A percentile compares a stretch with the other conserved stretches of the same genome.
phyloP scores from a whole-genome alignment of 169 alveolate species.

The Cryptosporidium muris region DNA sequence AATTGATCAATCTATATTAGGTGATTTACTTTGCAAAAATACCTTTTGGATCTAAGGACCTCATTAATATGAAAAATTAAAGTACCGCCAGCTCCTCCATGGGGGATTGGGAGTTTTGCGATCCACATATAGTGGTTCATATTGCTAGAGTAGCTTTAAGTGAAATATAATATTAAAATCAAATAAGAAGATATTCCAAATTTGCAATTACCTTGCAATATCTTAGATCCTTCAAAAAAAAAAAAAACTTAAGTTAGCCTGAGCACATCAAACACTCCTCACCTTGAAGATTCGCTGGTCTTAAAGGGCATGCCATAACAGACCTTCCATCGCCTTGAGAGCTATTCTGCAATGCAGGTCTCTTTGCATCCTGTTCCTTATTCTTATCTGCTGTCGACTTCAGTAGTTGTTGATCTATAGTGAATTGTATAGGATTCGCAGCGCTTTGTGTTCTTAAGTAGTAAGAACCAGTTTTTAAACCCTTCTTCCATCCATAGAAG shows the following conservation, averaged over 20 bases:
- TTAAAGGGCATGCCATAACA: constrained; percentile 34
- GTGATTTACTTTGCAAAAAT: too few relatives aligned
- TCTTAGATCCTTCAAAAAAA: not conserved
- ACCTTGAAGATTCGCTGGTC: constrained; percentile 48
- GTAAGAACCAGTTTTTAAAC: constrained; percentile 97
- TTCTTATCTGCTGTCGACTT: constrained; percentile 13
- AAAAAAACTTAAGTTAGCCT: constrained; percentile 1
- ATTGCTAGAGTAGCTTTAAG: not conserved
- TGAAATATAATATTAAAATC: not conserved
- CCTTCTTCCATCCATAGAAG: constrained; percentile 97
- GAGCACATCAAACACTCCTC: constrained; percentile 69
- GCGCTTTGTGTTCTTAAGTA: constrained; percentile 97
- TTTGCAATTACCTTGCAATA: not conserved
- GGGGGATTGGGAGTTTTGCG: constrained; percentile 19
- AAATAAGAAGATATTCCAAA: not conserved
- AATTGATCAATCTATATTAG: too few relatives aligned
- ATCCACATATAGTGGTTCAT: not conserved
- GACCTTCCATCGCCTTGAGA: not conserved
- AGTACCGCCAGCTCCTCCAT: not conserved
- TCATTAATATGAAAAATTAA: not conserved
- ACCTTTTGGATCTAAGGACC: too few relatives aligned
- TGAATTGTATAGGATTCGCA: constrained; percentile 97
- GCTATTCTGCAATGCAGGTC: not conserved
- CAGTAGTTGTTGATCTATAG: constrained; percentile 88
- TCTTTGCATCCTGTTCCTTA: not conserved